Evolutionary conservation across 441 rosid genomes (phyloP), one percentile per base, ranked within the genome.

Genomic region (Adansonia rubrostipa): DNA sequence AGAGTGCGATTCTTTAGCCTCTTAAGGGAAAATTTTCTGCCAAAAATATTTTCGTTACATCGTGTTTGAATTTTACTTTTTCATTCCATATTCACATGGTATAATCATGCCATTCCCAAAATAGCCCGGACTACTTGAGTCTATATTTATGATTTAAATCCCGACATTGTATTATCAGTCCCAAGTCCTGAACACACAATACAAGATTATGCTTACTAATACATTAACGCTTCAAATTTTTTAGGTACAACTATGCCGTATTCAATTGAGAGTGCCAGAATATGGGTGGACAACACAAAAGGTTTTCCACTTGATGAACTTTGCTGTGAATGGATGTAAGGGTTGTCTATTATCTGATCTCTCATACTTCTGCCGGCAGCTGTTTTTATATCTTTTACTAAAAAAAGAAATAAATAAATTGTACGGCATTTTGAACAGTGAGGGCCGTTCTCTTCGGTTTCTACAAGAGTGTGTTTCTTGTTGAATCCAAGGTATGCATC

Each of bases 261-360:
- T 91, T 81, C 94, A 93, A 74, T 28, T 89, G 79, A 87, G 97
- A 85, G 94, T 93, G 42, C 92, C 97, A 7, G 92, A 93, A 65
- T 93, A 84, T 70, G 96, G 97, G 3, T 93, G 97, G 97, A 93
- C 96, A 0, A 90, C 94, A 36, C 97, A 93, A 79, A 91, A 93
- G 86, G 89, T 91, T 77, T 93, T 93, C 85, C 97, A 93, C 82
- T 82, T 93, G 86, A 90, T 93, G 92, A 93, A 93, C 82, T 91
- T 91, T 73, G 6, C 88, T 48, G 97, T 93, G 74, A 93, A 93
- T 70, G 94, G 90, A 85, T 82, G 96, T 93, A 60, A 85, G 89
- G 71, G 40, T 77, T 62, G 13, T 53, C 17, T 40, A 40, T 57
- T 6, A 44, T 22, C 9, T 28, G 33, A 1, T 36, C 56, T 65